Base-by-base conservation (phyloP, 2,329 filamentous ascomycete genomes). In the Epichloe festucae region DNA sequence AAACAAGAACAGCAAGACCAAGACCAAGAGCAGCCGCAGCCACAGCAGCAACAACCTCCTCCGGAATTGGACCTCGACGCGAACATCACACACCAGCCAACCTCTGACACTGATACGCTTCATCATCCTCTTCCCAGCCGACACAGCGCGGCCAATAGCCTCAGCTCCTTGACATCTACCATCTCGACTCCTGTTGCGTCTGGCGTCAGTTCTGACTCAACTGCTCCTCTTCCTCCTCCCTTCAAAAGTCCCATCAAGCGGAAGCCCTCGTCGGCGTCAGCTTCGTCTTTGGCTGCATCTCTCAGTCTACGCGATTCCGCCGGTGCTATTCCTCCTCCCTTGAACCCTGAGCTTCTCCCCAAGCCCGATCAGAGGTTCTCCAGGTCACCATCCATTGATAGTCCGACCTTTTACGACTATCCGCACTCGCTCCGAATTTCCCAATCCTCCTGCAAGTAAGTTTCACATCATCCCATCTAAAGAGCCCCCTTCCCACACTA, bases 361-460 rank as follows among this genome's bases (percentile, higher is more conserved):
- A 70, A 70, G 55, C 74, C 77, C n/a, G 74, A 75, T 46, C 71
- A 73, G 55, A 67, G 77, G 48, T 79, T 77, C 60, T 70, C 71
- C n/a, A 71, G 78, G 54, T 73, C 75, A 35, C 75, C 67, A 58
- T 76, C 77, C 14, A 63, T 80, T 51, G 78, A 82, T 63, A 82
- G 78, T 62, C 79, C 78, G 54, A 81, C 77, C 35, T 66, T 82
- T 47, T 82, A 82, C 73, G 76, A 80, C 60, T 80, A 78, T 59
- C 73, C 74, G 42, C 52, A 59, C 19, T 54, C 59, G 48, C 52
- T 57, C 43, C 54, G 57, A 45, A 54, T 55, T 31, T 56, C 54
- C 31, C 52, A 50, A 42, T 53, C 53, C 54, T 53, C 54, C 48
- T 52, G 41, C 50, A 55, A 59, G 65, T 67, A 54, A 67, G 65